Evolutionary conservation across 2,329 filamentous ascomycete genomes (phyloP).

Genomic region (Aspergillus hortae): DNA sequence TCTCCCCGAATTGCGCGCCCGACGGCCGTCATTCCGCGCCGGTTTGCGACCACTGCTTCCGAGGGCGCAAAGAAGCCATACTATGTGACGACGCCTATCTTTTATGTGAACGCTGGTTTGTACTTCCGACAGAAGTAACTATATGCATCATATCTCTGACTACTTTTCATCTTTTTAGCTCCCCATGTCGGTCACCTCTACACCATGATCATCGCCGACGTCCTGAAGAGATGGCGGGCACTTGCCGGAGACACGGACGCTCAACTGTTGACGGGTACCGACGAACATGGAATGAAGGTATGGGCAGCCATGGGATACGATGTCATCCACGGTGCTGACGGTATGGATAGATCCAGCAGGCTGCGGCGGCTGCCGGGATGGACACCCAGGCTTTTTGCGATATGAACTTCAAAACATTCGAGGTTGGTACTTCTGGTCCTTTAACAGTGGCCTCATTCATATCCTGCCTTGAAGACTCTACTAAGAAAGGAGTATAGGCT

Average conservation of each 20-base stretch:
- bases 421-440: slow-evolving; percentile 37
- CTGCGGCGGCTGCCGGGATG: slow-evolving; percentile 67
- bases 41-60: slow-evolving; percentile 27
- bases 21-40: slow-evolving; percentile 18
- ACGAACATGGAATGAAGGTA: slow-evolving; percentile 94
- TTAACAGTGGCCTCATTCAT: background rate
- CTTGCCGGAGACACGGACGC: slow-evolving; percentile 66
- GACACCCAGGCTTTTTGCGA: slow-evolving; percentile 86
- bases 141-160: background rate
- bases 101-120: slow-evolving; percentile 92
- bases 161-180: slow-evolving; percentile 49
- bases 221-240: slow-evolving; percentile 85
- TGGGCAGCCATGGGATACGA: background rate
- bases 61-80: slow-evolving; percentile 65
- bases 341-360: slow-evolving; percentile 68
- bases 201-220: slow-evolving; percentile 84
- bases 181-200: slow-evolving; percentile 95
- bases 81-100: slow-evolving; percentile 95
- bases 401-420: slow-evolving; percentile 74
- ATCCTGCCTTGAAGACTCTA: background rate
- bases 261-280: slow-evolving; percentile 82
- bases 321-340: slow-evolving; percentile 12
- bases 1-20: slow-evolving; percentile 23
- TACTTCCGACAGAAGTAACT: background rate
- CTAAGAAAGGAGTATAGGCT: slow-evolving; percentile 38